A percentile compares a stretch with the other conserved stretches of the same genome.
Conservation (phyloP, 805 yeast genomes). For the Lipomyces spencermartinsiae region DNA sequence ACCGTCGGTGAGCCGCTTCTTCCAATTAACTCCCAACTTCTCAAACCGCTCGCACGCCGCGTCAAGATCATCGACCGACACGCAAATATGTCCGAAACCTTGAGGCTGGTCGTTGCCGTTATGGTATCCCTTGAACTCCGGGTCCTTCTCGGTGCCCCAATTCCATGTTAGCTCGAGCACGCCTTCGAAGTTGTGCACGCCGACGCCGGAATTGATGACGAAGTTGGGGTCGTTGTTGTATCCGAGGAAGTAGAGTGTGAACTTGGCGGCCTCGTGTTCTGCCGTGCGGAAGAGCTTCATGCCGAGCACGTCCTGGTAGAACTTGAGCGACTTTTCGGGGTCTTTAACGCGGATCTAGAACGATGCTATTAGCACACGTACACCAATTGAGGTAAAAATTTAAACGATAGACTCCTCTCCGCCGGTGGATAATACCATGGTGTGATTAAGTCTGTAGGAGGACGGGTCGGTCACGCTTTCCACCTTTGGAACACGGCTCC, state of each 20-base stretch:
- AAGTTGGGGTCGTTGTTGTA: constrained; percentile 54
- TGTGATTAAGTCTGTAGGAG: constrained; percentile 37
- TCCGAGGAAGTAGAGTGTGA: constrained; percentile 85
- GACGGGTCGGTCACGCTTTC: constrained; percentile 50
- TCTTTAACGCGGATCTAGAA: constrained; percentile 92
- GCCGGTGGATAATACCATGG: constrained; percentile 31
- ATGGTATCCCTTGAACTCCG: constrained; percentile 74
- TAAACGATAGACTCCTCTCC: background rate
- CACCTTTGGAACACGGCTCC: constrained; percentile 55
- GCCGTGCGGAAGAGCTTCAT: constrained; percentile 69
- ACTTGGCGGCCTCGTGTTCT: constrained; percentile 71
- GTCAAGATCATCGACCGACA: constrained; percentile 68
- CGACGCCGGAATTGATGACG: constrained; percentile 52
- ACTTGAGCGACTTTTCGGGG: constrained; percentile 72
- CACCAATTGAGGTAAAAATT: background rate
- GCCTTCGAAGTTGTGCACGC: constrained; percentile 59
- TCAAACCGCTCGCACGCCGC: constrained; percentile 59
- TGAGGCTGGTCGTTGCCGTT: constrained; percentile 78
- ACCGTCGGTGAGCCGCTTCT: constrained; percentile 52
- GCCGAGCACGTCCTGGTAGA: constrained; percentile 81
- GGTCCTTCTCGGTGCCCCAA: constrained; percentile 91
- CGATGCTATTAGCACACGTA: constrained; percentile 35
- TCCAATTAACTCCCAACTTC: constrained; percentile 56
- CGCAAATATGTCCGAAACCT: constrained; percentile 88
- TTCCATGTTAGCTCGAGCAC: constrained; percentile 90